Evolutionary conservation across 805 yeast genomes (phyloP).

Genomic region (Kregervanrija pseudodelftensis): DNA sequence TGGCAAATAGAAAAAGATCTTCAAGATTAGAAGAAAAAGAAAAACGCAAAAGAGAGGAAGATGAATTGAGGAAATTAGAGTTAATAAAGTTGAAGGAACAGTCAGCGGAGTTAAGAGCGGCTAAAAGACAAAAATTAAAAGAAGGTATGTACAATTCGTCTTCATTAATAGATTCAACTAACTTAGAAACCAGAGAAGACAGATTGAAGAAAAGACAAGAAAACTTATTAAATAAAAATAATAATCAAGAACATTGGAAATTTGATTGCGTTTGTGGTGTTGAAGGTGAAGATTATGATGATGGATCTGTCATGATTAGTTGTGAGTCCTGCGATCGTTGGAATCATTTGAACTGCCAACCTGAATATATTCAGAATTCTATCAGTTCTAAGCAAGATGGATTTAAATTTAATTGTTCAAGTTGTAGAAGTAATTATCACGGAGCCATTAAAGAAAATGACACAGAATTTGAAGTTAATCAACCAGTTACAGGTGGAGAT

Average conservation of each 20-base stretch:
- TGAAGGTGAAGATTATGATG: constrained; percentile 31
- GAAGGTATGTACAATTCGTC: constrained; percentile 17
- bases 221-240: background rate
- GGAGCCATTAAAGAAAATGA: background rate
- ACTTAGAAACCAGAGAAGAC: constrained; percentile 29
- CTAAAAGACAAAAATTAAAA: constrained; percentile 28
- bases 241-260: constrained; percentile 23
- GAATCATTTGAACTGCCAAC: constrained; percentile 33
- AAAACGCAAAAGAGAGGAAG: constrained; percentile 45
- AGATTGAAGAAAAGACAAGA: constrained; percentile 16
- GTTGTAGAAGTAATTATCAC: constrained; percentile 4
- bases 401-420: constrained; percentile 13
- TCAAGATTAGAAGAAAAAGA: constrained; percentile 65
- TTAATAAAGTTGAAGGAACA: constrained; percentile 38
- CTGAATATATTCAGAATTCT: constrained; percentile 21
- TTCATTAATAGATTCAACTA: background rate
- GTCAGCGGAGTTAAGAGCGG: constrained; percentile 39
- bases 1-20: constrained; percentile 67
- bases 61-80: constrained; percentile 36
- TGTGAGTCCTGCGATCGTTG: constrained; percentile 31
- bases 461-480: background rate
- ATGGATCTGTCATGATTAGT: constrained; percentile 28
- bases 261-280: constrained; percentile 35
- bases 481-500: background rate
- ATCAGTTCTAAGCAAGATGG: constrained; percentile 27